These are phyloP conservation scores for Lactarius hengduanensis DNA, from an alignment of 768 basidiomycete genomes.

Conservation along the genomic window DNA sequence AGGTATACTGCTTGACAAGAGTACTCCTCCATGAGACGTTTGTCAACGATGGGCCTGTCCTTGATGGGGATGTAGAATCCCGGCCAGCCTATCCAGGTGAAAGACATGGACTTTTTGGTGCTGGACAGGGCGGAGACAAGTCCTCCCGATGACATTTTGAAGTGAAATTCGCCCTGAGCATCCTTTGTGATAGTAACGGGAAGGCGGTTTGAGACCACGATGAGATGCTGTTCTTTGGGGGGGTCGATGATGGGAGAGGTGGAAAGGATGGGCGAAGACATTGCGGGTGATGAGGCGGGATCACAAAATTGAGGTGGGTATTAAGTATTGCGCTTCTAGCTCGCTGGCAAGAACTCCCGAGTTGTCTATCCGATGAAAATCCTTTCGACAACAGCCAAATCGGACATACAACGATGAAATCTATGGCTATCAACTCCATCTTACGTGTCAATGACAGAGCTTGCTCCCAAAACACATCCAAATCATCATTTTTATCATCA, in stretches of 20 bases:
- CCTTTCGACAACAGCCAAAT: constrained; percentile 14
- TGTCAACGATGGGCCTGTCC: constrained; percentile 89
- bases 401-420: constrained; percentile 10
- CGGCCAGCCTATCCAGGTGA: constrained; percentile 98
- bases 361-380: constrained; percentile 8
- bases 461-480: not conserved
- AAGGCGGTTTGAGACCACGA: constrained; percentile 94
- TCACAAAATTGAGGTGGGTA: not conserved
- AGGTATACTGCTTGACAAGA: constrained; percentile 98
- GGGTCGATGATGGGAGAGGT: constrained; percentile 32
- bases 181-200: constrained; percentile 96
- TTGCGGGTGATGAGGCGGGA: constrained; percentile 2
- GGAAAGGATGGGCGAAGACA: constrained; percentile 15
- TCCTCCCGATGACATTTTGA: constrained; percentile 98
- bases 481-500: not conserved
- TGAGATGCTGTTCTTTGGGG: constrained; percentile 65
- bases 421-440: not conserved
- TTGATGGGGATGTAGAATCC: constrained; percentile 92
- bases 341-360: constrained; percentile 16
- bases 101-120: constrained; percentile 96
- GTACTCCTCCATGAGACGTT: constrained; percentile 90
- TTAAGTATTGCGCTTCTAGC: constrained; percentile 17
- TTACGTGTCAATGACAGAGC: not conserved
- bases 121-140: constrained; percentile 96
- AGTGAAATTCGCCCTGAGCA: constrained; percentile 89